Evolutionary conservation across 139 green algal genomes (phyloP).

Genomic region (Chlamydomonas applanata): DNA sequence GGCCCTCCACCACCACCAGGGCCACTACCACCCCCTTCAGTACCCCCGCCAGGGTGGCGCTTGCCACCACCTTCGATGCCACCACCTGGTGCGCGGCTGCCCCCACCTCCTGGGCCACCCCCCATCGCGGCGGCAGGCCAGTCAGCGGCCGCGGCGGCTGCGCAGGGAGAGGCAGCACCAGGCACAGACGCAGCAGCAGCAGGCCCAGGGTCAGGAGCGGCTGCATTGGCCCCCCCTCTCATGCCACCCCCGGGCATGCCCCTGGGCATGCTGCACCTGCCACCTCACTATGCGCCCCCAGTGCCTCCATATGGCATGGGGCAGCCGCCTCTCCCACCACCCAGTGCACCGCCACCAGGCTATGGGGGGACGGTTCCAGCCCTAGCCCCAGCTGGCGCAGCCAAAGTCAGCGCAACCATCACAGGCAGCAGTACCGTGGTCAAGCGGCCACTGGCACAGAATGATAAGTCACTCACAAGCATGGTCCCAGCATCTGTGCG

Average conservation of each 20-base stretch:
- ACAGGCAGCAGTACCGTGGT: conserved; percentile 70
- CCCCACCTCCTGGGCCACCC: conserved; percentile 32
- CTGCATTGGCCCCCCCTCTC: too few species aligned
- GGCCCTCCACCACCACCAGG: conserved; percentile 20
- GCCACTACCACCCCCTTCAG: conserved; percentile 27
- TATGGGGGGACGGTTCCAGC: not conserved
- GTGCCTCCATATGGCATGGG: not conserved
- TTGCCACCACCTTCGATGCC: conserved; percentile 4
- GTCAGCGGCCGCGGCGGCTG: not conserved
- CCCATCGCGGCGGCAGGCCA: conserved; percentile 30
- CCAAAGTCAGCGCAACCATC: conserved; percentile 45
- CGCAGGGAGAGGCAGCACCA: not conserved
- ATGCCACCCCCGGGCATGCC: too few species aligned
- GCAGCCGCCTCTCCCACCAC: not conserved
- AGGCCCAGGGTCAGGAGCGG: too few species aligned
- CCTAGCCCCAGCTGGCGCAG: not conserved
- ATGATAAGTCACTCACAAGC: conserved; percentile 57
- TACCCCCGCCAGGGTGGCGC: conserved; percentile 29
- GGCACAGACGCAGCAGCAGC: not conserved
- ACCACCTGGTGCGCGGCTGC: conserved; percentile 16
- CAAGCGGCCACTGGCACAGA: conserved; percentile 65
- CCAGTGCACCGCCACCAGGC: not conserved
- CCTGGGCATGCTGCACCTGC: too few species aligned
- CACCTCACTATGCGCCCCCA: too few species aligned
- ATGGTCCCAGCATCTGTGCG: conserved; percentile 75